A percentile compares a stretch with the other conserved stretches of the same genome.
Conservation (phyloP, 2,329 filamentous ascomycete genomes). For the Lasiodiplodia citricola region DNA sequence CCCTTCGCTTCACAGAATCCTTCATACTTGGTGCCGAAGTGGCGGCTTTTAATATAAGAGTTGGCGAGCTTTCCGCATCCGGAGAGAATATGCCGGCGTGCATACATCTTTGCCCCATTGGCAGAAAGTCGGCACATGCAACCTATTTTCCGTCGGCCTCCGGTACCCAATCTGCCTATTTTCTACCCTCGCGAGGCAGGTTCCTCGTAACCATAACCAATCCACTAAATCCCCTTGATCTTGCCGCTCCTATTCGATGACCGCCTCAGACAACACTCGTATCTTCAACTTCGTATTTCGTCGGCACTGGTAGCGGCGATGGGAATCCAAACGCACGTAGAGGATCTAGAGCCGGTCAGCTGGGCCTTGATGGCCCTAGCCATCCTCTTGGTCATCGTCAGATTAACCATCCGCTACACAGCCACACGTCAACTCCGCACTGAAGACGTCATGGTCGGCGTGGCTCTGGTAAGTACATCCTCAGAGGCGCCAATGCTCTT, state of each 20-base stretch:
- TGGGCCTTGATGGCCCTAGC: conserved; percentile 12
- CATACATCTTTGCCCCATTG: not conserved
- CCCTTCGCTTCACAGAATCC: not conserved
- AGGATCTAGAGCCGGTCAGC: conserved; percentile 9
- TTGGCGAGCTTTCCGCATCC: conserved; percentile 1
- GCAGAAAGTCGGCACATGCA: not conserved
- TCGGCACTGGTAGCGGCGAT: not conserved
- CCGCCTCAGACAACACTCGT: not conserved
- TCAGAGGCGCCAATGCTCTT: not conserved
- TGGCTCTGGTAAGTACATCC: not conserved
- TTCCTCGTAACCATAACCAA: not conserved
- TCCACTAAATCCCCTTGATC: not conserved
- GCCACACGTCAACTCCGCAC: conserved; percentile 3
- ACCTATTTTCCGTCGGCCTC: not conserved
- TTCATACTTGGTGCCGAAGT: not conserved
- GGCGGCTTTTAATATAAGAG: conserved; percentile 8
- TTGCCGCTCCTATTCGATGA: not conserved
- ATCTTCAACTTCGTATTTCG: not conserved
- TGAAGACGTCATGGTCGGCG: conserved; percentile 9
- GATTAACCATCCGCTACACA: conserved; percentile 1
- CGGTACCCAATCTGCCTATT: not conserved
- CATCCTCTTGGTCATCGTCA: conserved; percentile 2
- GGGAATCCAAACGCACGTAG: conserved; percentile 17
- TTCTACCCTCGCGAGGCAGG: not conserved
- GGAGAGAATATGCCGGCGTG: not conserved